phyloP scores from a whole-genome alignment of 225 moss, liverwort and hornwort genomes.

The Rhytidiadelphus loreus region DNA sequence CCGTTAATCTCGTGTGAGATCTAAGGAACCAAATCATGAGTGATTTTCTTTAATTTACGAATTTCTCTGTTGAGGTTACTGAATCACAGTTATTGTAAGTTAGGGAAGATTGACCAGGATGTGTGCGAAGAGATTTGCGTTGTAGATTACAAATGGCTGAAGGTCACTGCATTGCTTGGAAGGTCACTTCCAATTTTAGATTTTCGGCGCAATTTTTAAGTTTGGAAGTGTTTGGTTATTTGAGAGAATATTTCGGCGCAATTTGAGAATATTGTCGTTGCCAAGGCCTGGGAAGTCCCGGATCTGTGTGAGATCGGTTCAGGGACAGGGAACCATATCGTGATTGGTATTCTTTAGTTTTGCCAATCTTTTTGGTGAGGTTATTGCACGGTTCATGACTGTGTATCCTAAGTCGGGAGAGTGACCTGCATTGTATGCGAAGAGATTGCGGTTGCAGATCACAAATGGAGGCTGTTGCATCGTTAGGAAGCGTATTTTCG shows the following conservation, averaged over 20 bases:
- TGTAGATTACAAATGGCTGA: background rate
- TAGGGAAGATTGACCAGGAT: background rate
- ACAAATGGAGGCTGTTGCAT: background rate
- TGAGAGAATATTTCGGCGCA: background rate
- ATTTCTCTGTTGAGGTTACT: background rate
- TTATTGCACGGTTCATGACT: background rate
- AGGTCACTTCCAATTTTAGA: background rate
- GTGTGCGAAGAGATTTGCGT: background rate
- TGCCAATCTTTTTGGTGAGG: background rate
- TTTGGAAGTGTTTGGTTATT: background rate
- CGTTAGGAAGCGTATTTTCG: background rate
- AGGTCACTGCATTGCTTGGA: background rate
- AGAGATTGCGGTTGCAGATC: background rate
- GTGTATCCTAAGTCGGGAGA: background rate
- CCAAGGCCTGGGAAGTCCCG: background rate
- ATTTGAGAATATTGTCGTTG: background rate
- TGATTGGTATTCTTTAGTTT: background rate
- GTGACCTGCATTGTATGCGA: background rate
- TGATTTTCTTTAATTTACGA: background rate
- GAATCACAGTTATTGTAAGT: background rate
- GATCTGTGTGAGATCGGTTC: background rate
- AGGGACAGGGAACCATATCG: background rate
- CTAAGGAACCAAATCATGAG: background rate
- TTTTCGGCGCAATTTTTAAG: background rate
- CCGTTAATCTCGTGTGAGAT: background rate